Percentiles rank a stretch among this genome's conserved stretches.
These are phyloP conservation scores for Phoenix roebelenii DNA, from an alignment of 176 grass and related monocot species.

Conservation along the genomic window DNA sequence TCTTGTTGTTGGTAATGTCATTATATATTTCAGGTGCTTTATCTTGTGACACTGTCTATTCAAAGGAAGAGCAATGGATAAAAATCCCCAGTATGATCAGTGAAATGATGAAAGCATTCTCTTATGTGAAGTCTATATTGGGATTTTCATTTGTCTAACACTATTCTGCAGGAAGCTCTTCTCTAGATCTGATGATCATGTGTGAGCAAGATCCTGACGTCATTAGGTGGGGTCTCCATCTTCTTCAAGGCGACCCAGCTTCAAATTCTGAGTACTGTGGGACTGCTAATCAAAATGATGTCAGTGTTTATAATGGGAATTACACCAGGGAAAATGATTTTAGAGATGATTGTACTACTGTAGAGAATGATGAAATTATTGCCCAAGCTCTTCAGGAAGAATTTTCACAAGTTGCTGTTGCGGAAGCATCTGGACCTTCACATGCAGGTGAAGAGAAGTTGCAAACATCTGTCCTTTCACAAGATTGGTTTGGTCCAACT, in stretches of 20 bases:
- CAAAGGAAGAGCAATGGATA: too few relatives aligned
- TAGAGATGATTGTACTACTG: neutral
- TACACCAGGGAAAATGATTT: slow-evolving; percentile 9
- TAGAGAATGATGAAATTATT: slow-evolving; percentile 35
- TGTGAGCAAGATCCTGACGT: slow-evolving; percentile 44
- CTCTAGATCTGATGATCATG: slow-evolving; percentile 29
- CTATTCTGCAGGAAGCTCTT: too few relatives aligned
- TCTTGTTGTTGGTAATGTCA: too few relatives aligned
- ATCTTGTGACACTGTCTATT: too few relatives aligned
- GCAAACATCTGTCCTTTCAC: slow-evolving; percentile 47
- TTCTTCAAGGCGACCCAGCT: slow-evolving; percentile 20
- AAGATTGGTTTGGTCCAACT: slow-evolving; percentile 38
- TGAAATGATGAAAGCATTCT: too few relatives aligned
- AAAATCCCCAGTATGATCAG: too few relatives aligned
- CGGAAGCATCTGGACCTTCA: slow-evolving; percentile 32
- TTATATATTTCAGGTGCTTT: too few relatives aligned
- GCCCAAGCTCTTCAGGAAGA: slow-evolving; percentile 64
- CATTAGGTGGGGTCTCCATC: slow-evolving; percentile 68
- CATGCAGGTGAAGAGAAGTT: slow-evolving; percentile 7
- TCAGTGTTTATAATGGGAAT: neutral
- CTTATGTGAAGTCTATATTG: too few relatives aligned
- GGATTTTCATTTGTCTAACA: too few relatives aligned
- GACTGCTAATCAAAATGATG: neutral
- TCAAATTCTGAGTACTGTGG: neutral
- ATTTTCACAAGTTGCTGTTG: slow-evolving; percentile 40